phyloP scores from a whole-genome alignment of 2,329 filamentous ascomycete genomes.

The Fusarium cicatricum region DNA sequence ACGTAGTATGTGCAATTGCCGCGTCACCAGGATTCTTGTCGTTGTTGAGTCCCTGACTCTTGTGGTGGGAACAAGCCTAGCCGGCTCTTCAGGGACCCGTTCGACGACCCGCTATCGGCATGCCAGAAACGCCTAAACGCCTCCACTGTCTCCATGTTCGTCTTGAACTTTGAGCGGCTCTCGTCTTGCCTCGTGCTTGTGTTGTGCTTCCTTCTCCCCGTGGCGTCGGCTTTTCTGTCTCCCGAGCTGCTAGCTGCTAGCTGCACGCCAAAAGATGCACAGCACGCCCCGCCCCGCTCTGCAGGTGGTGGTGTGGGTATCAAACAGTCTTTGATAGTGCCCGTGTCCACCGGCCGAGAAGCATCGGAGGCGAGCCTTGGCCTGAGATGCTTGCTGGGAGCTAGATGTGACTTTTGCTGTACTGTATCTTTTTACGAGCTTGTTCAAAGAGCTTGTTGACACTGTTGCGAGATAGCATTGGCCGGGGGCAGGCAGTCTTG shows the following conservation, averaged over 20 bases:
- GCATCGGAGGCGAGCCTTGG: conserved; percentile 23
- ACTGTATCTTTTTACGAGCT: neutral
- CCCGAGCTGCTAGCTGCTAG: conserved; percentile 38
- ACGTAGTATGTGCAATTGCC: conserved; percentile 16
- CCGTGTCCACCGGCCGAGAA: conserved; percentile 35
- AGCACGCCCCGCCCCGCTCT: conserved; percentile 27
- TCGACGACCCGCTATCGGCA: conserved; percentile 34
- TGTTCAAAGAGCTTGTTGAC: neutral
- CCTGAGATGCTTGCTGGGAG: conserved; percentile 15
- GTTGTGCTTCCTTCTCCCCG: conserved; percentile 36
- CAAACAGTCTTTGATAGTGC: too few relatives aligned
- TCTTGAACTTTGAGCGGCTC: conserved; percentile 10
- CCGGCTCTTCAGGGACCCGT: conserved; percentile 38
- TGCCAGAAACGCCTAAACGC: conserved; percentile 6
- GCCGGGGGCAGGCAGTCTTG: conserved; percentile 20
- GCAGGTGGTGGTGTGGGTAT: too few relatives aligned
- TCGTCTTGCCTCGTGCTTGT: conserved; percentile 33
- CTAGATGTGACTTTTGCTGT: conserved; percentile 2
- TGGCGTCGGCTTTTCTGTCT: conserved; percentile 38
- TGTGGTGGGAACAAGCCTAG: conserved; percentile 17
- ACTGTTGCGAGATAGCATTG: conserved; percentile 14
- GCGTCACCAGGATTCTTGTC: conserved; percentile 25
- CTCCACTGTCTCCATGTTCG: neutral
- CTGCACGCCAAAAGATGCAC: conserved; percentile 32
- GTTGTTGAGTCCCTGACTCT: conserved; percentile 18